These are phyloP conservation scores for Ceratobasidium sp. DNA, from an alignment of 1,284 basidiomycete genomes.

Conservation along the genomic window DNA sequence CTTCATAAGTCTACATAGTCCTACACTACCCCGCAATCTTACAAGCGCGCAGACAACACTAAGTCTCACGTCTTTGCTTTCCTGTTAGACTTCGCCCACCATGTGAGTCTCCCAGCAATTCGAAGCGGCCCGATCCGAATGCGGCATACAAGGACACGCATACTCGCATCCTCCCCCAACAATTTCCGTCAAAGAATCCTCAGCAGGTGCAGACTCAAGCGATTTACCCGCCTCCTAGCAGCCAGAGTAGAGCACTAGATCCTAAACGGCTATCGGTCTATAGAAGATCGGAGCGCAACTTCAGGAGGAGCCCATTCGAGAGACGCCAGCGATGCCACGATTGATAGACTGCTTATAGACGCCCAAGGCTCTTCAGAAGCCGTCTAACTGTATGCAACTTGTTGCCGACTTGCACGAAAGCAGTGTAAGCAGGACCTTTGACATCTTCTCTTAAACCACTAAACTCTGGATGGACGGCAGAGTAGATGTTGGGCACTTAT, in stretches of 20 bases:
- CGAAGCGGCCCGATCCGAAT: slow-evolving; percentile 66
- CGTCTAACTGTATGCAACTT: slow-evolving; percentile 77
- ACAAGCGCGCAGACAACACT: slow-evolving; percentile 61
- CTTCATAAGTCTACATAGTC: slow-evolving; percentile 64
- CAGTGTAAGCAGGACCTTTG: slow-evolving; percentile 66
- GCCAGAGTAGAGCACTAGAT: slow-evolving; percentile 86
- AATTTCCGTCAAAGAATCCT: slow-evolving; percentile 78
- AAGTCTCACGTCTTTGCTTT: slow-evolving; percentile 42
- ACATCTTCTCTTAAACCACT: neutral
- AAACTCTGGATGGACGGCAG: slow-evolving; percentile 68
- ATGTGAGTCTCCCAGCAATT: slow-evolving; percentile 55
- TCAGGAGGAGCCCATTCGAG: slow-evolving; percentile 39
- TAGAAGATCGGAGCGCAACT: slow-evolving; percentile 51
- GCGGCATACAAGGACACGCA: slow-evolving; percentile 77
- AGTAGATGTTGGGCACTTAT: slow-evolving; percentile 77
- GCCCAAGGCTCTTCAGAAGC: slow-evolving; percentile 83
- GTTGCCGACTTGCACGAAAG: slow-evolving; percentile 84
- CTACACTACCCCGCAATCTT: slow-evolving; percentile 23
- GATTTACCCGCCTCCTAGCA: slow-evolving; percentile 88
- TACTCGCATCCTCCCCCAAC: slow-evolving; percentile 63
- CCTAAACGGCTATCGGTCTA: slow-evolving; percentile 65
- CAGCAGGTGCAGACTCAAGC: slow-evolving; percentile 80
- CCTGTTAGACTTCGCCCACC: slow-evolving; percentile 38
- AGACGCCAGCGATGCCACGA: slow-evolving; percentile 39
- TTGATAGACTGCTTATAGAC: slow-evolving; percentile 62